Percentiles rank a stretch among this genome's conserved stretches.
Evolutionary conservation across 192 early-diverging fungal genomes (phyloP).

Genomic region (Coemansia sp.): DNA sequence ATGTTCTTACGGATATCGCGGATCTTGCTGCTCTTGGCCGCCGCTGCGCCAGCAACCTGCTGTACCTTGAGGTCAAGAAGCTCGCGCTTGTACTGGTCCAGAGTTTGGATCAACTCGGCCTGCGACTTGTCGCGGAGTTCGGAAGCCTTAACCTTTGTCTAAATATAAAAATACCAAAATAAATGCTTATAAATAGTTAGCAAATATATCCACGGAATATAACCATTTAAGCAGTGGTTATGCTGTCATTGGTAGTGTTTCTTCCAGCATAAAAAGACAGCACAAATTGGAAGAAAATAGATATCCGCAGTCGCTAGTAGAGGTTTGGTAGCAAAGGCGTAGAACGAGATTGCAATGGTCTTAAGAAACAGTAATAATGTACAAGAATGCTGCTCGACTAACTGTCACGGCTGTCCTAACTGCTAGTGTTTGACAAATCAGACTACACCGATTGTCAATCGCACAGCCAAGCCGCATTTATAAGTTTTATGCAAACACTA

Average conservation of each 20-base stretch:
- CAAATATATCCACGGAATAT: neutral
- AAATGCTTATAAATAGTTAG: neutral
- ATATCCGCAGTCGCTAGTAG: neutral
- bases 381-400: neutral
- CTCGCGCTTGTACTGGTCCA: slow-evolving; percentile 94
- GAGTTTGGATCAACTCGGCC: slow-evolving; percentile 85
- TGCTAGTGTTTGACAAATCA: neutral
- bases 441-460: neutral
- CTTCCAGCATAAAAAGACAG: neutral
- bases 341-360: neutral
- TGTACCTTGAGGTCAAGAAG: slow-evolving; percentile 91
- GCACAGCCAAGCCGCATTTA: neutral
- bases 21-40: slow-evolving; percentile 65
- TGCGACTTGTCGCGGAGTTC: slow-evolving; percentile 94
- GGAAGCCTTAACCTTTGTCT: slow-evolving; percentile 88
- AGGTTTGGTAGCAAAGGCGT: neutral
- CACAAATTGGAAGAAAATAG: neutral
- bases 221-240: neutral
- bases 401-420: neutral
- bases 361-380: neutral
- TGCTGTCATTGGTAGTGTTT: neutral
- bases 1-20: slow-evolving; percentile 89
- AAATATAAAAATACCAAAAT: slow-evolving; percentile 3
- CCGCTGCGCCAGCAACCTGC: slow-evolving; percentile 78
- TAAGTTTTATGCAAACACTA: neutral